Percentiles rank a stretch among this genome's conserved stretches.
These are phyloP conservation scores for Beauveria sp. DNA, from an alignment of 2,329 filamentous ascomycete species.

Conservation along the genomic window DNA sequence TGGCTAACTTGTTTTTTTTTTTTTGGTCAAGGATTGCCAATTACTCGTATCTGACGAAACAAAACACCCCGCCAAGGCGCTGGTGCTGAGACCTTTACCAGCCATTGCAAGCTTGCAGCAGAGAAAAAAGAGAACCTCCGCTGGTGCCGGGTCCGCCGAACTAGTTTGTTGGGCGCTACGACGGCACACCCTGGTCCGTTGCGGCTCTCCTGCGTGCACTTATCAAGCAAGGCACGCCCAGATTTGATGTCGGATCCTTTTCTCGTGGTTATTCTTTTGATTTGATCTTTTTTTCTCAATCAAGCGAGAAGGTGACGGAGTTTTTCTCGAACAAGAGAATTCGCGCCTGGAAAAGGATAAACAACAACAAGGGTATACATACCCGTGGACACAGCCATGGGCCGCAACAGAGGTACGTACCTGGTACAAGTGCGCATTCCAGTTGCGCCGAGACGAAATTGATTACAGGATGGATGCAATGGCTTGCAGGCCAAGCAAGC, in stretches of 20 bases:
- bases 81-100: neutral
- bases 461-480: neutral
- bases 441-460: neutral
- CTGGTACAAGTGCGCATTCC: conserved; percentile 8
- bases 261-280: neutral
- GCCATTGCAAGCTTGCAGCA: neutral
- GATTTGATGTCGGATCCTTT: neutral
- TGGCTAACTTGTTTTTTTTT: neutral
- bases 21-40: neutral
- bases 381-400: conserved; percentile 9
- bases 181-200: neutral
- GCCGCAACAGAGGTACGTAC: conserved; percentile 13
- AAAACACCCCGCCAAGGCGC: neutral
- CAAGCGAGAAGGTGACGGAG: too few relatives aligned
- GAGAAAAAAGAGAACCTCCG: neutral
- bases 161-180: conserved; percentile 1
- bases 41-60: neutral
- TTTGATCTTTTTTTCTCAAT: neutral
- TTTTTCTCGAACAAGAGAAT: too few relatives aligned
- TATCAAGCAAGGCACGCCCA: neutral
- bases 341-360: too few relatives aligned
- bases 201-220: neutral
- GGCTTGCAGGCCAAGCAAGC: neutral
- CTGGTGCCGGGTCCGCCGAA: conserved; percentile 8
- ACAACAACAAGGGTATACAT: neutral